Conservation (phyloP, 2,329 filamentous ascomycete species). For the Verticillium isaacii region DNA sequence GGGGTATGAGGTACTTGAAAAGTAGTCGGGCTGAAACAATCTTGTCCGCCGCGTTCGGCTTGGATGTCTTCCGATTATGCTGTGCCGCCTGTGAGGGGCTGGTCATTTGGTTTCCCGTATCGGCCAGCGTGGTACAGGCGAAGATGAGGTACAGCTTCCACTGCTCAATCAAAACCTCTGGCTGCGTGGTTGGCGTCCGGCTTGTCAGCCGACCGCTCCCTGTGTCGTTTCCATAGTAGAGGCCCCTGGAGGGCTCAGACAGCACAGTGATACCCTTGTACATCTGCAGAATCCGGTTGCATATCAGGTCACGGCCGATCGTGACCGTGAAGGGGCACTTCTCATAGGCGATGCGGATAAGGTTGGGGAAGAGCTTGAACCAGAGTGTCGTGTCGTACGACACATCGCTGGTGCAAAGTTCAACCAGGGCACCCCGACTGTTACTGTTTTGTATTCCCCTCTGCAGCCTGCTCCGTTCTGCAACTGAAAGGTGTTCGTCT, state of each 20-base stretch:
- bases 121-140: constrained; percentile 90
- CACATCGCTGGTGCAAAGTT: constrained; percentile 91
- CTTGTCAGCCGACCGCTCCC: constrained; percentile 45
- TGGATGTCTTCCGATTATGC: constrained; percentile 81
- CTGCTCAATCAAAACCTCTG: constrained; percentile 88
- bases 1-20: constrained; percentile 86
- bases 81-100: constrained; percentile 55
- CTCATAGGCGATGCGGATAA: constrained; percentile 86
- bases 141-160: constrained; percentile 98
- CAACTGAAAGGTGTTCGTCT: constrained; percentile 84
- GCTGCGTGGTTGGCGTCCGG: constrained; percentile 64
- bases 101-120: constrained; percentile 64
- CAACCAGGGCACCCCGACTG: constrained; percentile 79
- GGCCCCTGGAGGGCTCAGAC: constrained; percentile 66
- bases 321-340: constrained; percentile 89
- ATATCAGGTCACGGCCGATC: constrained; percentile 85
- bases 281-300: constrained; percentile 88
- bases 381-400: constrained; percentile 92
- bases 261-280: constrained; percentile 77
- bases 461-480: constrained; percentile 87
- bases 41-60: constrained; percentile 61
- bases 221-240: constrained; percentile 58
- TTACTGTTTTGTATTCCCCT: constrained; percentile 83
- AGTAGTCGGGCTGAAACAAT: constrained; percentile 84
- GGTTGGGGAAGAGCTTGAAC: constrained; percentile 97